phyloP scores from a whole-genome alignment of 2,329 filamentous ascomycete species.

The Fusarium cyanostomum region DNA sequence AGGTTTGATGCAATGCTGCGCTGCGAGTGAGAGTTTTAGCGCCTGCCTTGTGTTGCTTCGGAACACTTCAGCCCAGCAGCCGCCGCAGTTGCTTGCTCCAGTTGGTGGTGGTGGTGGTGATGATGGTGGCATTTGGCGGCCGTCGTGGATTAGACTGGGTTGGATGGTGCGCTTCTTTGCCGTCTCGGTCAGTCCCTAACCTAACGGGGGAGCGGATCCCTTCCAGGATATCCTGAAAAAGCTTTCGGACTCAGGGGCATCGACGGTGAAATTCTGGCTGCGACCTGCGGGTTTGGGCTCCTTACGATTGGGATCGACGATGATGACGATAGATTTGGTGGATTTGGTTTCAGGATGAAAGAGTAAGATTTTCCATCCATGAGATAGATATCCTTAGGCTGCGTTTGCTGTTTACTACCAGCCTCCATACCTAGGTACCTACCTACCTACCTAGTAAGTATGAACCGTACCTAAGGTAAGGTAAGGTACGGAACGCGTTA shows the following conservation, averaged over 20 bases:
- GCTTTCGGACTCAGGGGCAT: slow-evolving; percentile 17
- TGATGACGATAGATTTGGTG: slow-evolving; percentile 23
- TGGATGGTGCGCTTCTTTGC: neutral
- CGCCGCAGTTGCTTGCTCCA: neutral
- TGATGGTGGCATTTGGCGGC: neutral
- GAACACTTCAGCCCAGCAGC: neutral
- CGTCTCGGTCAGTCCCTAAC: slow-evolving; percentile 4
- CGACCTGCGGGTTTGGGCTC: slow-evolving; percentile 3
- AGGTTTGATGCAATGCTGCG: neutral
- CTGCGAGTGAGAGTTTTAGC: neutral
- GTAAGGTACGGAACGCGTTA: too few relatives aligned
- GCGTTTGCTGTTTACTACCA: too few relatives aligned
- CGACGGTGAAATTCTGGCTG: slow-evolving; percentile 18
- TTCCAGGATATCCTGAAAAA: slow-evolving; percentile 3
- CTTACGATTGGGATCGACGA: slow-evolving; percentile 22
- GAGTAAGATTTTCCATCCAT: neutral
- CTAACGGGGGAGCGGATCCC: slow-evolving; percentile 21
- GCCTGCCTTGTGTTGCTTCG: neutral
- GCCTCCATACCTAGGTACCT: too few relatives aligned
- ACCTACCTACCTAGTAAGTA: too few relatives aligned
- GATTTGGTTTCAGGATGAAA: slow-evolving; percentile 17
- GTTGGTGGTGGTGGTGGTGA: neutral
- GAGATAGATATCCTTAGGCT: too few relatives aligned
- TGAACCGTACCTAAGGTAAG: too few relatives aligned
- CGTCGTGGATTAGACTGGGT: neutral